Percentiles rank a stretch among this genome's conserved stretches.
phyloP scores from a whole-genome alignment of 768 basidiomycete genomes.

The Boletus sensibilis region DNA sequence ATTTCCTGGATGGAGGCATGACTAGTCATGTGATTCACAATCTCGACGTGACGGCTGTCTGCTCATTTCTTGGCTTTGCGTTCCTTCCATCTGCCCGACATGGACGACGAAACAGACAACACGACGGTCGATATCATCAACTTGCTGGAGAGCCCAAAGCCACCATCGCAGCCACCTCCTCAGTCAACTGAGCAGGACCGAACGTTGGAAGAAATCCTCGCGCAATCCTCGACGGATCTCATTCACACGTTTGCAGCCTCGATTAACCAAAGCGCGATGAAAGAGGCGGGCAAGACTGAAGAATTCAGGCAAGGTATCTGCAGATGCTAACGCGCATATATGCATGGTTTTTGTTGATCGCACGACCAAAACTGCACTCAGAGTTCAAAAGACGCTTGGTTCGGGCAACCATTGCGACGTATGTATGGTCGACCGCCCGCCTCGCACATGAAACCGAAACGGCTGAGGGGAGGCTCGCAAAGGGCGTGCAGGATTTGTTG shows the following conservation, averaged over 20 bases:
- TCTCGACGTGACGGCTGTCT: slow-evolving; percentile 10
- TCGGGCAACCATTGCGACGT: slow-evolving; percentile 8
- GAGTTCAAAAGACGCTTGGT: slow-evolving; percentile 26
- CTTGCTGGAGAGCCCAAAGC: neutral
- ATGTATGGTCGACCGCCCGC: slow-evolving; percentile 31
- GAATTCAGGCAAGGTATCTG: slow-evolving; percentile 25
- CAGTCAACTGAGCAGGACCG: neutral
- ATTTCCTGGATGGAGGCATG: slow-evolving; percentile 9
- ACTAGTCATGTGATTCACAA: slow-evolving; percentile 29
- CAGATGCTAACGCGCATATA: slow-evolving; percentile 23
- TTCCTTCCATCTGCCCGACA: slow-evolving; percentile 4
- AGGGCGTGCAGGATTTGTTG: slow-evolving; percentile 20
- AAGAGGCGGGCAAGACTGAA: slow-evolving; percentile 20
- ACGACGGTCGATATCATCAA: neutral
- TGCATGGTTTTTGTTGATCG: slow-evolving; percentile 10
- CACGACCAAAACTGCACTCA: slow-evolving; percentile 3
- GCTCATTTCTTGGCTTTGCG: neutral
- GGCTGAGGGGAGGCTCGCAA: slow-evolving; percentile 11
- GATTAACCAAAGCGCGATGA: slow-evolving; percentile 11
- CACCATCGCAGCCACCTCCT: neutral
- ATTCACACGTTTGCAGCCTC: slow-evolving; percentile 22
- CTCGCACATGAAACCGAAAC: slow-evolving; percentile 16
- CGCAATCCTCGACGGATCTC: slow-evolving; percentile 15
- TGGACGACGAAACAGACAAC: slow-evolving; percentile 14
- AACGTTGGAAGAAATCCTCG: slow-evolving; percentile 26